A percentile compares a stretch with the other conserved stretches of the same genome.
phyloP scores from a whole-genome alignment of 164 flowering plant species.

The Paratinospora sagittata region DNA sequence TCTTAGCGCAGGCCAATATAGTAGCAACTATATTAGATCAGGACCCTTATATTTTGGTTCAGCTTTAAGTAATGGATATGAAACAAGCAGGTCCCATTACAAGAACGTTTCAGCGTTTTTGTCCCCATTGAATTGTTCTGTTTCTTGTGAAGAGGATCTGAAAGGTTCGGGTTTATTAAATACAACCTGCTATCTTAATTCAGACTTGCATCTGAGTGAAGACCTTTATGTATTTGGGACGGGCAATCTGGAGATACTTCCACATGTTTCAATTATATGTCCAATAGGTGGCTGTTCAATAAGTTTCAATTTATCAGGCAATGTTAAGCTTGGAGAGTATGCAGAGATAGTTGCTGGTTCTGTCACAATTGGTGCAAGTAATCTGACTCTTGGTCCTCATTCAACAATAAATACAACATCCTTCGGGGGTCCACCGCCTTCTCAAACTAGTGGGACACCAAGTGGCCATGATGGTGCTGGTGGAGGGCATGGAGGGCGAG shows the following conservation, averaged over 20 bases:
- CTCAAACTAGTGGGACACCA: conserved; percentile 95
- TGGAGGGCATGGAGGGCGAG: conserved; percentile 97
- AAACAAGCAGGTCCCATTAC: conserved; percentile 4
- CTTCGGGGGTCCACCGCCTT: conserved; percentile 75
- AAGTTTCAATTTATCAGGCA: conserved; percentile 65
- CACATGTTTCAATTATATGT: conserved; percentile 53
- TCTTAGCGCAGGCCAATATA: conserved; percentile 22
- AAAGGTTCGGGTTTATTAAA: conserved; percentile 80
- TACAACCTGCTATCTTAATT: conserved; percentile 57
- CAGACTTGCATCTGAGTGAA: conserved; percentile 39
- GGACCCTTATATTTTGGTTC: conserved; percentile 16
- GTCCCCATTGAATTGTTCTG: conserved; percentile 19
- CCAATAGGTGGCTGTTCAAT: conserved; percentile 58
- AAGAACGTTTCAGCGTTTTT: conserved; percentile 8
- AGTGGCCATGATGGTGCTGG: conserved; percentile 81
- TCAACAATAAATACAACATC: conserved; percentile 62
- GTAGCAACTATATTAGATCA: conserved; percentile 12
- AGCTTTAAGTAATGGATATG: conserved; percentile 14
- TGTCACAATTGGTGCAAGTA: conserved; percentile 46
- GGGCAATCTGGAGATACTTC: conserved; percentile 69
- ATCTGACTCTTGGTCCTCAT: conserved; percentile 44
- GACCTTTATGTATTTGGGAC: conserved; percentile 56
- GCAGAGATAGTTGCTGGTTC: conserved; percentile 65
- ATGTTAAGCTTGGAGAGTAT: conserved; percentile 49
- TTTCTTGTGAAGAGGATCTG: conserved; percentile 61